Conservation (phyloP, 176 grass and related monocot species). For the sorghum (Sorghum bicolor) region DNA sequence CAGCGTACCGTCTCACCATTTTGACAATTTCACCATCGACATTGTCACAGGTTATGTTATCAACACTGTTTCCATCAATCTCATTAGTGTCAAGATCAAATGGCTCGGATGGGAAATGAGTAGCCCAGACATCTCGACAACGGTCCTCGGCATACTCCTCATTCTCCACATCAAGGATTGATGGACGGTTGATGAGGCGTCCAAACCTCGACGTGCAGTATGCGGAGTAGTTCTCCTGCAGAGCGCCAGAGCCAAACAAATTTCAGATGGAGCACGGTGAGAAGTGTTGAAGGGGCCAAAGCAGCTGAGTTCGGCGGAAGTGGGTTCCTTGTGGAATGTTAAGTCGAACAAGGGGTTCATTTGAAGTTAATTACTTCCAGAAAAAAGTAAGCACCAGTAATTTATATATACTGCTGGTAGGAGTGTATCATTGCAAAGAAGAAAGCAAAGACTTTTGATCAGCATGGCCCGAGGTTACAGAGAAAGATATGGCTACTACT, state of each 20-base stretch:
- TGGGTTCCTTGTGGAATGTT: too few species aligned
- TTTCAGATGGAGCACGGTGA: not conserved
- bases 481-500: too few species aligned
- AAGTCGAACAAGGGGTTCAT: too few species aligned
- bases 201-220: slow-evolving; percentile 78
- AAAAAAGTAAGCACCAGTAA: too few species aligned
- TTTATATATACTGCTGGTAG: too few species aligned
- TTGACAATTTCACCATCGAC: slow-evolving; percentile 31
- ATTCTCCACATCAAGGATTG: slow-evolving; percentile 74
- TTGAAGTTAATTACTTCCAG: too few species aligned
- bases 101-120: slow-evolving; percentile 55
- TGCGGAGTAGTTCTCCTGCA: slow-evolving; percentile 50
- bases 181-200: slow-evolving; percentile 58
- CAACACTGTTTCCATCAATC: slow-evolving; percentile 14
- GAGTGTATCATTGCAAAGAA: too few species aligned
- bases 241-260: not conserved
- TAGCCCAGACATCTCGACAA: slow-evolving; percentile 74
- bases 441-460: too few species aligned
- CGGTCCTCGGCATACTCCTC: slow-evolving; percentile 61
- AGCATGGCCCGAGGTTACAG: too few species aligned
- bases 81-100: slow-evolving; percentile 47
- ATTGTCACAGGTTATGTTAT: not conserved
- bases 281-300: not conserved
- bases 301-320: not conserved
- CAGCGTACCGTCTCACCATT: slow-evolving; percentile 37